phyloP scores from a whole-genome alignment of 257 asterid genomes.

The Solanum sparsipilum region DNA sequence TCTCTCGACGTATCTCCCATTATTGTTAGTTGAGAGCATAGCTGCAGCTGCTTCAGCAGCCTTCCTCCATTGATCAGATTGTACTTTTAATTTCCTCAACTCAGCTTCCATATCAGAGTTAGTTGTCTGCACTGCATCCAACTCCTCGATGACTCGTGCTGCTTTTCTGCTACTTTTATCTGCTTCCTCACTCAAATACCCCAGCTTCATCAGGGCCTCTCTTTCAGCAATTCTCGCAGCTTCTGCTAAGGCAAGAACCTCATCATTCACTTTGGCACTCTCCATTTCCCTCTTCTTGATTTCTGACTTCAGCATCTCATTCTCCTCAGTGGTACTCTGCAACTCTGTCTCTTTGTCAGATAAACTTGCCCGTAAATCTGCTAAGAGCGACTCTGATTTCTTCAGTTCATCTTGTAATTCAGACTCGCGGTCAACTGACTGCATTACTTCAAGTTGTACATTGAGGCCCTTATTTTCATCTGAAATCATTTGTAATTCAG shows the following conservation, averaged over 20 bases:
- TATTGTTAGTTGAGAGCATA: conserved; percentile 53
- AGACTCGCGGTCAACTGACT: conserved; percentile 2
- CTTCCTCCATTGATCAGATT: conserved; percentile 92
- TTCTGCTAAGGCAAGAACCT: conserved; percentile 34
- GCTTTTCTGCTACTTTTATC: conserved; percentile 50
- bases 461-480: conserved; percentile 14
- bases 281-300: conserved; percentile 34
- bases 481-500: conserved; percentile 10
- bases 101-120: conserved; percentile 71
- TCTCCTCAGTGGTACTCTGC: conserved; percentile 35
- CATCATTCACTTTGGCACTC: conserved; percentile 23
- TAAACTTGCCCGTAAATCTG: conserved; percentile 29
- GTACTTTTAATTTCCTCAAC: conserved; percentile 64
- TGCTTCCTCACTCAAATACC: conserved; percentile 50
- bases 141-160: conserved; percentile 37
- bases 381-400: conserved; percentile 22
- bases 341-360: conserved; percentile 38
- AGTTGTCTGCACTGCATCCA: conserved; percentile 60
- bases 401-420: conserved; percentile 18
- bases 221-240: conserved; percentile 44
- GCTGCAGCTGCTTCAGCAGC: conserved; percentile 94
- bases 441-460: conserved; percentile 7
- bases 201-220: conserved; percentile 58
- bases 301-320: conserved; percentile 50
- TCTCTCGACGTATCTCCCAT: conserved; percentile 48